These are phyloP conservation scores for Phytophthora constricta DNA, from an alignment of 352 stramenopile species.

Conservation along the genomic window DNA sequence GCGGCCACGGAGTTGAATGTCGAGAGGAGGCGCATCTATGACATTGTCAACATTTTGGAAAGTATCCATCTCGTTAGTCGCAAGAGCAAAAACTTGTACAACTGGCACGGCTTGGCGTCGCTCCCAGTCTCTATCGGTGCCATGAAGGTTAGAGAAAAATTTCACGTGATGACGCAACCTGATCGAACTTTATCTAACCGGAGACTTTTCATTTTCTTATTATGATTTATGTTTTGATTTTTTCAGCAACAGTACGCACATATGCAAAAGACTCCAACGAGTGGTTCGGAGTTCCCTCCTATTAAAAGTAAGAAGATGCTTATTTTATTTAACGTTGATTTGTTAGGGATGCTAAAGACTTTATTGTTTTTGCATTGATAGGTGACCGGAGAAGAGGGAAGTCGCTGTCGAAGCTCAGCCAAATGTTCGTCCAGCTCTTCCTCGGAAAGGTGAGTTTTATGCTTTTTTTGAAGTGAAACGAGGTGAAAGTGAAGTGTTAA, in stretches of 20 bases:
- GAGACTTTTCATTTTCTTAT: background rate
- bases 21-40: conserved; percentile 96
- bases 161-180: too few relatives aligned
- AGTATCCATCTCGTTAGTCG: conserved; percentile 94
- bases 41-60: conserved; percentile 99
- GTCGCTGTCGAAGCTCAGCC: conserved; percentile 92
- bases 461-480: background rate
- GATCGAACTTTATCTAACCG: too few relatives aligned
- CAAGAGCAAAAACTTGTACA: conserved; percentile 98
- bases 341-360: background rate
- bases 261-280: conserved; percentile 37
- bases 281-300: conserved; percentile 51
- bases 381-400: conserved; percentile 75
- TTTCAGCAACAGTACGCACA: conserved; percentile 54
- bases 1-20: conserved; percentile 82
- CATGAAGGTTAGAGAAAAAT: conserved; percentile 64
- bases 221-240: conserved; percentile 1
- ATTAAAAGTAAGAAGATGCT: conserved; percentile 57
- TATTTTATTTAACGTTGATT: background rate
- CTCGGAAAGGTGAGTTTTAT: conserved; percentile 72
- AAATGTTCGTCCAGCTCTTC: conserved; percentile 97
- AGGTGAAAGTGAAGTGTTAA: too few relatives aligned
- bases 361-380: background rate
- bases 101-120: conserved; percentile 81
- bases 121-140: conserved; percentile 69